Evolutionary conservation across 169 alveolate species (phyloP).

Genomic region (Amoebophrya sp.): DNA sequence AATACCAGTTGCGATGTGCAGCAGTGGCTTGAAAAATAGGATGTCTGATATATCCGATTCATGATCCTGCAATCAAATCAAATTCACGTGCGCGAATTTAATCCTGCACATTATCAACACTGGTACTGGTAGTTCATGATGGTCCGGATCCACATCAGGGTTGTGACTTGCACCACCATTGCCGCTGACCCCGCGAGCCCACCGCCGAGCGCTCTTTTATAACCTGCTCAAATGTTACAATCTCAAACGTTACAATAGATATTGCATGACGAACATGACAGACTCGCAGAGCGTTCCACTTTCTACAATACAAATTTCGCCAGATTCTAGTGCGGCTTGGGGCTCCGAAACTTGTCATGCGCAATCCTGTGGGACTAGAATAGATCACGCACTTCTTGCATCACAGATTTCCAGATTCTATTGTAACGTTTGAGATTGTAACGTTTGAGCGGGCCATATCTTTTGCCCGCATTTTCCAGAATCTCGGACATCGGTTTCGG

Average conservation of each 20-base stretch:
- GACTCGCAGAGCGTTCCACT: not conserved
- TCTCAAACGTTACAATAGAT: not conserved
- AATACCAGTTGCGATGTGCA: no score
- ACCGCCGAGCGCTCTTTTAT: conserved; percentile 39
- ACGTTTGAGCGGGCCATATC: no score
- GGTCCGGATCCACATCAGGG: conserved; percentile 74
- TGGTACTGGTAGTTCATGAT: conserved; percentile 71
- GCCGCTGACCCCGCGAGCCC: conserved; percentile 66
- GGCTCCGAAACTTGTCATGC: no score
- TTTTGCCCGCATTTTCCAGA: not conserved
- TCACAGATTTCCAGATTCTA: no score
- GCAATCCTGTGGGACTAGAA: no score
- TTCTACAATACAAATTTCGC: not conserved
- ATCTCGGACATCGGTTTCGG: not conserved
- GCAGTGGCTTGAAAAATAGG: no score
- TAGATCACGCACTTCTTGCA: no score
- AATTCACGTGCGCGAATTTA: no score
- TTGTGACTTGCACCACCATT: conserved; percentile 59
- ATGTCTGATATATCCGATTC: no score
- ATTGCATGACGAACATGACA: not conserved
- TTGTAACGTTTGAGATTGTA: no score
- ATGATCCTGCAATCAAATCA: no score
- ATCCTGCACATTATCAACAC: not conserved
- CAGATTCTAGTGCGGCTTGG: not conserved
- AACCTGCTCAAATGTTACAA: not conserved